Conservation (phyloP, 495 filamentous ascomycete genomes). For the Podospora anserina region DNA sequence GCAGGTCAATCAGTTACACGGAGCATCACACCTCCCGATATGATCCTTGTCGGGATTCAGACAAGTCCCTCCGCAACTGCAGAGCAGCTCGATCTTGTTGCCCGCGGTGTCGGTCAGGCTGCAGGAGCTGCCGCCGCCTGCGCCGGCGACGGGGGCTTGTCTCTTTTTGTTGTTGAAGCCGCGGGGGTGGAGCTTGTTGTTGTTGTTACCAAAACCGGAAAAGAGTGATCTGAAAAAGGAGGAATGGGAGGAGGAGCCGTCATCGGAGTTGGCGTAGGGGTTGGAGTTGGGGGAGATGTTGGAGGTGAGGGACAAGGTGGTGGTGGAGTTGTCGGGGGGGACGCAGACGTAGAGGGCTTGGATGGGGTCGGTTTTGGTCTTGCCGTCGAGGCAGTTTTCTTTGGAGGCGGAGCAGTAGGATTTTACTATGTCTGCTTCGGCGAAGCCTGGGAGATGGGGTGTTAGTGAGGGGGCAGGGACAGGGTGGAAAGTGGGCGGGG, state of each 20-base stretch:
- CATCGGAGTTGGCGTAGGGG: background rate
- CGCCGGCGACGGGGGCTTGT: background rate
- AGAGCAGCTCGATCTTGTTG: conserved; percentile 38
- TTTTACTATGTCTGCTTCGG: conserved; percentile 38
- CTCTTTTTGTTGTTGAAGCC: background rate
- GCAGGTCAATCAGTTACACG: conserved; percentile 16
- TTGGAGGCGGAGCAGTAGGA: conserved; percentile 40
- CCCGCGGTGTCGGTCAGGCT: conserved; percentile 17
- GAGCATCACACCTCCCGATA: conserved; percentile 31
- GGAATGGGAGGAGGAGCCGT: background rate
- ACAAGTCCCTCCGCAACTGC: conserved; percentile 39
- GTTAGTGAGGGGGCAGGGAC: background rate
- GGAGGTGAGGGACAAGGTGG: background rate
- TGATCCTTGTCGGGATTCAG: conserved; percentile 34
- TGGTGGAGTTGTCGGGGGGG: conserved; percentile 11
- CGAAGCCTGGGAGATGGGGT: conserved; percentile 30
- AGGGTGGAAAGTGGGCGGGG: background rate
- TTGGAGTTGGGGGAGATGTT: background rate
- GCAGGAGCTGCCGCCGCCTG: conserved; percentile 13
- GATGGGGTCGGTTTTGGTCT: conserved; percentile 38
- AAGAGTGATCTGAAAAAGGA: background rate
- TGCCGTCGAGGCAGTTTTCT: conserved; percentile 38
- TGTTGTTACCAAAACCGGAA: background rate
- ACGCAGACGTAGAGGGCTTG: conserved; percentile 45
- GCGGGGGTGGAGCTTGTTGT: background rate